Evolutionary conservation across 1,284 basidiomycete genomes (phyloP), one percentile per base, ranked within the genome.

Genomic region (Ganoderma boninense): DNA sequence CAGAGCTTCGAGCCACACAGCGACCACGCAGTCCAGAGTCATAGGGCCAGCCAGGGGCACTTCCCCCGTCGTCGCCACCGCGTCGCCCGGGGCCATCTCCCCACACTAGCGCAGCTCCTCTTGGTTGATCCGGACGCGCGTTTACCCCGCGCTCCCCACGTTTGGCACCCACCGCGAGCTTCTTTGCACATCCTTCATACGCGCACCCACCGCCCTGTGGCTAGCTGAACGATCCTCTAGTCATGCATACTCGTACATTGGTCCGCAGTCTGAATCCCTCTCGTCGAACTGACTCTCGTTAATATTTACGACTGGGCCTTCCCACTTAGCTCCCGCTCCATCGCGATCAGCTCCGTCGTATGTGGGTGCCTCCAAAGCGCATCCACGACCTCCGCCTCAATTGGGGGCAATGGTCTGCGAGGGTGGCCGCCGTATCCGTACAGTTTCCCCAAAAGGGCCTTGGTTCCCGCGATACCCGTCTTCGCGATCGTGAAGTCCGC

Each of bases 401-500:
- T 89, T 5, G 90, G 89, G 54, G 89, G 87, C 63, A 97, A 86
- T 13, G 96, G 94, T 72, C 86, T 89, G 69, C 96, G 88, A 54
- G 94, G 90, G 44, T 87, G 81, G 0, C 95, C 94, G 20, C 92
- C 92, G 77, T 94, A 95, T 6, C 94, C 95, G 74, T 91, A 87
- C 64, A 94, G 81, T 78, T 89, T 91, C 80, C 93, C 83, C 40
- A 96, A 81, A 65, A 95, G 86, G 79, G 85, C 92, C 82, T 97
- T 97, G 16, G 93, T 96, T 8, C 95, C 95, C 1, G 92, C 84
- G 74, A 97, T 93, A 4, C 92, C 93, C 3, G 89, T 82, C 79
- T 93, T 93, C 38, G 92, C 89, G 76, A 96, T 92, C 16, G 94
- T 93, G 73, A 86, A 91, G 79, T 97, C 96, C 4, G 91, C 95